Evolutionary conservation across 2,329 filamentous ascomycete species (phyloP), one percentile per base, ranked within the genome.

Genomic region (Beauveria australis): DNA sequence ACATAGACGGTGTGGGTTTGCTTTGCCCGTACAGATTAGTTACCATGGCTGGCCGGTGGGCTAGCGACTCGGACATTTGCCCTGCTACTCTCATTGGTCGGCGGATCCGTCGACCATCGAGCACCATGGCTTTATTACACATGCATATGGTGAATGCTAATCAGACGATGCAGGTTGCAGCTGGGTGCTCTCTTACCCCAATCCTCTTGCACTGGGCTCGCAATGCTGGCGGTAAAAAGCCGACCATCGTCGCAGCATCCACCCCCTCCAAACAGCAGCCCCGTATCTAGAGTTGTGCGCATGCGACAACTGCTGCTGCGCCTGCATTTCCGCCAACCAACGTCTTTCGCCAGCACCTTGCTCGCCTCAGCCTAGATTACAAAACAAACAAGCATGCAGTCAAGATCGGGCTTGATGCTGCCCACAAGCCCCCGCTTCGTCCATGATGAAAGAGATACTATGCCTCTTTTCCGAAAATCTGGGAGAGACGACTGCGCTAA

Each of bases 401-500:
- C 43, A 46, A 41, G 33, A 53, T 33, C 30, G 33, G 30, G 30
- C 30, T 22, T 40, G 8, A 28, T 41, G 43, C 33, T 18, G 26
- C 22, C 10, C 30, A 30, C 24, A 37, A 49, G 22, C 18, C 30
- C 16, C 26, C 8, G 33, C 51, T n/a, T 18, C 33, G 24, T 24
- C 40, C 24, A 48, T 16, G 22, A 28, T 16, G 9, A 22, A 24
- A 24, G 44, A 49, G 30, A 43, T 46, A 43, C 46, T 37, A 52
- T 52, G 12, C 48, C 48, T 59, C 19, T 40, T 59, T 59, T 52
- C 47, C 48, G 26, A 48, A 18, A 37, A 26, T 22, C 40, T 53
- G 56, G 56, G 47, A 59, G 56, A 53, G 48, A 59, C 40, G 33
- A 53, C 56, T 53, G 40, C 47, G 40, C 56, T 52, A 59, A 37